Conservation (phyloP, 1,284 basidiomycete genomes). For the Chalciporus sp. region DNA sequence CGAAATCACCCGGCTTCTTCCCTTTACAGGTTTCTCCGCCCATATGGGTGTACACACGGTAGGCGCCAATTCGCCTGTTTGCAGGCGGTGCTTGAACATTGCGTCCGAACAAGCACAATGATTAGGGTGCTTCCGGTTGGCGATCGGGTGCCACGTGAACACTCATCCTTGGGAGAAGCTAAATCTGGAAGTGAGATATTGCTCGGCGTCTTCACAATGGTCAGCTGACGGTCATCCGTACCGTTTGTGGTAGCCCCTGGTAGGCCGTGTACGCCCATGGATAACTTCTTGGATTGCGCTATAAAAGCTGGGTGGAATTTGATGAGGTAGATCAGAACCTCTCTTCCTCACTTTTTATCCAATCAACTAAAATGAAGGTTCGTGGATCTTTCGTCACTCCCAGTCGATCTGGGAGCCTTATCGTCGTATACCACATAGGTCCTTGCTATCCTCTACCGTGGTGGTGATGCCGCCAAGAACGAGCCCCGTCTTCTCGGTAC, state of each 20-base stretch:
- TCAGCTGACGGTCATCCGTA: constrained; percentile 15
- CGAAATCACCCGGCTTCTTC: constrained; percentile 11
- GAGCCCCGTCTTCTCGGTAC: constrained; percentile 90
- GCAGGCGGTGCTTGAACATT: background rate
- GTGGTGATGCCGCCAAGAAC: constrained; percentile 71
- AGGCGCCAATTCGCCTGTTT: background rate
- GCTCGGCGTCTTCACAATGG: background rate
- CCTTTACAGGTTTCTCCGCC: background rate
- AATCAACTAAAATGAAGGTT: constrained; percentile 29
- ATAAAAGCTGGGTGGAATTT: constrained; percentile 21
- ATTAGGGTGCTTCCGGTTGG: constrained; percentile 9
- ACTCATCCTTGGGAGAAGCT: background rate
- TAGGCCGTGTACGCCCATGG: constrained; percentile 2
- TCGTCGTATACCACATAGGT: constrained; percentile 46
- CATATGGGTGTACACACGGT: background rate
- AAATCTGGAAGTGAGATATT: constrained; percentile 5
- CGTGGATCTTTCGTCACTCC: background rate
- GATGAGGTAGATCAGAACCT: background rate
- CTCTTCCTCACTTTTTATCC: constrained; percentile 3
- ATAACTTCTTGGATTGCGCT: background rate
- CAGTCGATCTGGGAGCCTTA: background rate
- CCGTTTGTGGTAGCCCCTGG: constrained; percentile 3
- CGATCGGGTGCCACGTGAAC: background rate
- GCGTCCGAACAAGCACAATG: background rate
- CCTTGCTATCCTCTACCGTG: constrained; percentile 81